Conservation (phyloP, 306 rosid species). For the Begonia masoniana region DNA sequence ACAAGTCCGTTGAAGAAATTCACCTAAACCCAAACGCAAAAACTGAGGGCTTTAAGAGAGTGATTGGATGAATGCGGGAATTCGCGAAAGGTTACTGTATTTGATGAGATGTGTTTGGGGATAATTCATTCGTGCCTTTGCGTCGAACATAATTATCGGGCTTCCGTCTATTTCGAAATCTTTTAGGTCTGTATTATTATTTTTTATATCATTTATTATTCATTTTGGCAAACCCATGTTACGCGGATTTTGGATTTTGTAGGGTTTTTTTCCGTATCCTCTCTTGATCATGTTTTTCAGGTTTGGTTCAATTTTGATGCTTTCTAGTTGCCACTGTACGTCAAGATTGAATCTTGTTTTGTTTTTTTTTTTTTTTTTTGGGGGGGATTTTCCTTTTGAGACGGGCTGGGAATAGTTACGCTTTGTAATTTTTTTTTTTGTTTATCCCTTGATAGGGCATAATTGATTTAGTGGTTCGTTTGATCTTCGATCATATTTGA, state of each 20-base stretch:
- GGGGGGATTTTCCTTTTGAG: background rate
- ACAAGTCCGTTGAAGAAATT: background rate
- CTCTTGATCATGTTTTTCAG: slow-evolving; percentile 14
- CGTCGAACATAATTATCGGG: background rate
- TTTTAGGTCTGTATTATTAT: background rate
- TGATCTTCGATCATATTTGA: background rate
- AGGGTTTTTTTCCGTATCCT: slow-evolving; percentile 26
- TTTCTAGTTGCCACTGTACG: background rate
- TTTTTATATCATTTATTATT: background rate
- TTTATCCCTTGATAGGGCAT: background rate
- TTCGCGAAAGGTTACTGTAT: background rate
- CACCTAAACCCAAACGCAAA: background rate
- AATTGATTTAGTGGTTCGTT: background rate
- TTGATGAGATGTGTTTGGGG: background rate
- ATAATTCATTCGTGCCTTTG: background rate
- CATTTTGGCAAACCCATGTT: background rate
- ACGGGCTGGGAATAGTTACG: background rate
- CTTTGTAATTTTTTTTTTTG: background rate
- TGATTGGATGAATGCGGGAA: background rate
- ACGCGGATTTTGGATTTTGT: slow-evolving; percentile 13
- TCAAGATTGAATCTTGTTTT: background rate
- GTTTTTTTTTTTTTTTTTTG: slow-evolving; percentile 5
- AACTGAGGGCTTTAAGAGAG: background rate
- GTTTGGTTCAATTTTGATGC: slow-evolving; percentile 6
- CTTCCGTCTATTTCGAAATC: background rate